These are phyloP conservation scores for Tetrapisispora arboricola DNA, from an alignment of 805 yeast genomes.

Conservation along the genomic window DNA sequence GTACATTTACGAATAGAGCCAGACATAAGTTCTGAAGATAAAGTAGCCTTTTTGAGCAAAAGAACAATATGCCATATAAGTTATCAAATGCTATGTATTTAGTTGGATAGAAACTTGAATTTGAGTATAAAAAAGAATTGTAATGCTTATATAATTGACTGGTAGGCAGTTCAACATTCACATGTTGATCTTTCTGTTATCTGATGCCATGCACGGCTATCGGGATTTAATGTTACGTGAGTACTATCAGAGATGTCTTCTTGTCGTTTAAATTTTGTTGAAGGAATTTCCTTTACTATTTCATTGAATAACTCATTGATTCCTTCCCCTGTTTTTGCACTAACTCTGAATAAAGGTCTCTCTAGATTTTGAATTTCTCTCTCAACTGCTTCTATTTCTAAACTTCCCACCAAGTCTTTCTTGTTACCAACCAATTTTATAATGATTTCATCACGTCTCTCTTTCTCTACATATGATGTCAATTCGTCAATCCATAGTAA, in stretches of 20 bases:
- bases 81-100: too few relatives aligned
- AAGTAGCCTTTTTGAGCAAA: too few relatives aligned
- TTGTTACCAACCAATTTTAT: slow-evolving; percentile 70
- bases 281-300: slow-evolving; percentile 35
- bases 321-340: slow-evolving; percentile 46
- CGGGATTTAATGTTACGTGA: neutral
- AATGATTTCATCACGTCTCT: slow-evolving; percentile 49
- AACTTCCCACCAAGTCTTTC: slow-evolving; percentile 42
- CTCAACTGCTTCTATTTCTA: slow-evolving; percentile 35
- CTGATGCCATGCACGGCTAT: neutral
- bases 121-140: too few relatives aligned
- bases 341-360: slow-evolving; percentile 35
- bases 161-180: neutral
- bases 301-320: slow-evolving; percentile 35
- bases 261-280: too few relatives aligned
- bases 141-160: too few relatives aligned
- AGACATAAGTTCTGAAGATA: too few relatives aligned
- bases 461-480: slow-evolving; percentile 28
- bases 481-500: slow-evolving; percentile 71
- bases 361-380: slow-evolving; percentile 31
- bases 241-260: too few relatives aligned
- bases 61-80: too few relatives aligned
- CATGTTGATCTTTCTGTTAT: slow-evolving; percentile 2
- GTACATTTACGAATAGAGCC: too few relatives aligned
- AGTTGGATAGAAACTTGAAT: too few relatives aligned